These are phyloP conservation scores for Leccinum ochraceum DNA, from an alignment of 768 basidiomycete species.

Conservation along the genomic window DNA sequence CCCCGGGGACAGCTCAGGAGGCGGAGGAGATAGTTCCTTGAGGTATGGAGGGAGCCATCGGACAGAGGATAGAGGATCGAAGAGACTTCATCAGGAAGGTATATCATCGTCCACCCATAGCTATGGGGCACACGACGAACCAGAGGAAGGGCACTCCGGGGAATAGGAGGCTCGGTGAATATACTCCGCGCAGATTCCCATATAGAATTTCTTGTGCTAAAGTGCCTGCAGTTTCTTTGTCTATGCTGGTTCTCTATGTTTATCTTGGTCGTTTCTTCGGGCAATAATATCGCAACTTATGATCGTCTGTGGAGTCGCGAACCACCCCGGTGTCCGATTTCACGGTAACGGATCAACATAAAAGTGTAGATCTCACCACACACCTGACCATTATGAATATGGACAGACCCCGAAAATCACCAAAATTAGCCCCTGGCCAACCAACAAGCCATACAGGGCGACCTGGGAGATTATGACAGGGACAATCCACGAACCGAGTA, in stretches of 20 bases:
- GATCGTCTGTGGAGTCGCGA: conserved; percentile 12
- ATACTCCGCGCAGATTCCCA: conserved; percentile 22
- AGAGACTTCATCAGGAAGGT: conserved; percentile 58
- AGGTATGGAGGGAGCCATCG: conserved; percentile 40
- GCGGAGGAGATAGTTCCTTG: conserved; percentile 29
- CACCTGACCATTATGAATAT: conserved; percentile 1
- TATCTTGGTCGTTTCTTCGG: conserved; percentile 21
- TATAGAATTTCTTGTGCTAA: conserved; percentile 37
- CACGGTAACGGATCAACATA: conserved; percentile 27
- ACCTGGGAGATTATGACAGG: conserved; percentile 20
- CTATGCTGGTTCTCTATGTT: conserved; percentile 19
- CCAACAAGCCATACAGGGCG: conserved; percentile 24
- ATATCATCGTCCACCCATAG: conserved; percentile 24
- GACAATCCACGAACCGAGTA: conserved; percentile 18
- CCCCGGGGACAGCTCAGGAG: conserved; percentile 30
- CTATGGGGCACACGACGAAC: conserved; percentile 32
- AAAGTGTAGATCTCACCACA: conserved; percentile 32
- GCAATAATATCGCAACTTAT: conserved; percentile 23
- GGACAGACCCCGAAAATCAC: conserved; percentile 15
- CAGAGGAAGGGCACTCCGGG: conserved; percentile 34
- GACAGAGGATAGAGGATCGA: conserved; percentile 53
- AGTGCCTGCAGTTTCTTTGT: conserved; percentile 24
- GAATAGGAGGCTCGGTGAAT: conserved; percentile 33
- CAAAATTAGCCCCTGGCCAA: conserved; percentile 21
- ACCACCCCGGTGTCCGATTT: conserved; percentile 13